Base-by-base conservation (phyloP, 768 basidiomycete species). In the Amanita muscaria region DNA sequence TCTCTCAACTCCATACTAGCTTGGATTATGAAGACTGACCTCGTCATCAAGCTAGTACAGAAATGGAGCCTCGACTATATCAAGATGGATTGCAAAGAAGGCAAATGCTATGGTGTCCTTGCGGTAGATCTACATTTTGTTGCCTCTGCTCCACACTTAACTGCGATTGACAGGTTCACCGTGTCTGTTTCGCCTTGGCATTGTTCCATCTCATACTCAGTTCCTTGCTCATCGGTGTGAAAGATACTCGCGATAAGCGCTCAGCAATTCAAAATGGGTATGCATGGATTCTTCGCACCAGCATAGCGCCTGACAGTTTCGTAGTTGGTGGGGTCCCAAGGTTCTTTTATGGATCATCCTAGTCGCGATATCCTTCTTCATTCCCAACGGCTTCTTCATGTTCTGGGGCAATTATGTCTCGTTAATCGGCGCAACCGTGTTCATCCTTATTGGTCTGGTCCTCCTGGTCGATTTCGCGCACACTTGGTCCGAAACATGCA, bases 321-420 rank as follows among this genome's bases (percentile, higher is more conserved):
- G 4, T 53, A 94, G 92, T 22, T 99, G 92, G 92, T 99, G 96
- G 96, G 96, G 96, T 18, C 94, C 92, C 2, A 99, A 99, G 60
- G 80, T 88, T 40, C 72, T 96, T 7, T 68, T 87, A 7, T 99
- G 93, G 89, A 59, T 96, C 27, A 55, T 90, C 49, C 76, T 99
- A 46, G 69, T 91, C 37, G 73, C 73, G 50, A 63, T 85, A 18
- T 83, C 88, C 1, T 99, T 98, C 73, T 83, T 93, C 63, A 94
- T 98, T 56, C 96, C 94, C 0, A 97, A 97, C 61, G 85, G 77
- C 37, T 92, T 93, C 77, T 98, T 98, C 69, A 92, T 98, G 67
- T 88, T 96, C 62, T 98, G 91, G 86, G 93, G 92, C 25, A 91
- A 93, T 53, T 94, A 96, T 56, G 65, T 90, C 49, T 77, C 93